Conservation (phyloP, 2,329 filamentous ascomycete species). For the Leptoxyphium fumago region DNA sequence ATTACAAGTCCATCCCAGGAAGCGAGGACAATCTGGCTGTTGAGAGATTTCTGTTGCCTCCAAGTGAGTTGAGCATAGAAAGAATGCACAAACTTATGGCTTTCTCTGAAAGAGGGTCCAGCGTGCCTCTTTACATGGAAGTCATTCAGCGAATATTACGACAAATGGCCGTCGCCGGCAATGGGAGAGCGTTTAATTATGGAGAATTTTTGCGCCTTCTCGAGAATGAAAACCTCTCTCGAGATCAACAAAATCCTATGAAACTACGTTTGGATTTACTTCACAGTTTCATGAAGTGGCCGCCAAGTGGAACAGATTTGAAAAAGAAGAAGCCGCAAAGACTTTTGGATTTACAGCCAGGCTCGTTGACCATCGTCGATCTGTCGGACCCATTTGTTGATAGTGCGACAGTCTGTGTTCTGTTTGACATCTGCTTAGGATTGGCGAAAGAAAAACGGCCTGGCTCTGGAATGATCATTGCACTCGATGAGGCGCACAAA, state of each 20-base stretch:
- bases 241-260: slow-evolving; percentile 41
- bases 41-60: slow-evolving; percentile 31
- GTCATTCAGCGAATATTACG: slow-evolving; percentile 41
- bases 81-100: slow-evolving; percentile 44
- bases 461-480: slow-evolving; percentile 41
- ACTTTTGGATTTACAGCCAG: slow-evolving; percentile 23
- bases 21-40: slow-evolving; percentile 29
- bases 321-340: slow-evolving; percentile 2
- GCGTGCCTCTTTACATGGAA: slow-evolving; percentile 41
- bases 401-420: slow-evolving; percentile 48
- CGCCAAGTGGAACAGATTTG: slow-evolving; percentile 6
- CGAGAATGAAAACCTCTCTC: slow-evolving; percentile 25
- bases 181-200: slow-evolving; percentile 35
- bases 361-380: slow-evolving; percentile 52
- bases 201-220: slow-evolving; percentile 29
- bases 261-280: slow-evolving; percentile 46
- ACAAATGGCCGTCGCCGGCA: slow-evolving; percentile 41
- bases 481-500: slow-evolving; percentile 67
- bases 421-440: slow-evolving; percentile 58
- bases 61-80: slow-evolving; percentile 35
- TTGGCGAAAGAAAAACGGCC: slow-evolving; percentile 41
- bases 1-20: slow-evolving; percentile 28
- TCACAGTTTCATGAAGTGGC: slow-evolving; percentile 55
- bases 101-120: slow-evolving; percentile 24
- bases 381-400: slow-evolving; percentile 59